phyloP scores from a whole-genome alignment of 2,329 filamentous ascomycete genomes.

The Dryadomyces sulphureus region DNA sequence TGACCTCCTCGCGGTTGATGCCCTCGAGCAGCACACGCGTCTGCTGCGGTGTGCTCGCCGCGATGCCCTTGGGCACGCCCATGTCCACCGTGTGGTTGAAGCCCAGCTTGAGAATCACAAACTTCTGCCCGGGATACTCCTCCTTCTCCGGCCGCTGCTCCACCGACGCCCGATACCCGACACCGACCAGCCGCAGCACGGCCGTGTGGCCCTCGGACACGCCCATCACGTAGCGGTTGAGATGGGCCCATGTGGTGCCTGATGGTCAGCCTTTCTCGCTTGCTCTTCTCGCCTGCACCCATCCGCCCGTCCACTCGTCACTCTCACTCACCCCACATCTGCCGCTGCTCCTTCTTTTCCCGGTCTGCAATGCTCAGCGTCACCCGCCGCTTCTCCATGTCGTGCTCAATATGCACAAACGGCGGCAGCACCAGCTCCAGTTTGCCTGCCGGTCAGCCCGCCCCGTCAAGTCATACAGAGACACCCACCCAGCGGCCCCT shows the following conservation, averaged over 20 bases:
- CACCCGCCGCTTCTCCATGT: conserved; percentile 47
- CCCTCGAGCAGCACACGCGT: conserved; percentile 87
- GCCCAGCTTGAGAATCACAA: conserved; percentile 86
- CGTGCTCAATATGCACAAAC: conserved; percentile 59
- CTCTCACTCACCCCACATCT: conserved; percentile 76
- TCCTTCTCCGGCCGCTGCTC: conserved; percentile 62
- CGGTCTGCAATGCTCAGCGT: conserved; percentile 56
- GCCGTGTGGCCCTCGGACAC: conserved; percentile 95
- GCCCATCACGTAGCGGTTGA: conserved; percentile 81
- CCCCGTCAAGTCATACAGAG: neutral
- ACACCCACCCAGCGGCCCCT: conserved; percentile 60
- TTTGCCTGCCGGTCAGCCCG: conserved; percentile 36
- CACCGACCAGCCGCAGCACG: conserved; percentile 82
- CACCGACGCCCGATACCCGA: conserved; percentile 84
- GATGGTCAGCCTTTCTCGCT: neutral
- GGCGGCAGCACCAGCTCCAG: conserved; percentile 65
- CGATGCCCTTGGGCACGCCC: conserved; percentile 67
- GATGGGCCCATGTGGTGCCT: conserved; percentile 83
- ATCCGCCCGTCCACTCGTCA: neutral
- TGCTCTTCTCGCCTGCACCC: neutral
- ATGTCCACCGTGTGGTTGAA: conserved; percentile 94
- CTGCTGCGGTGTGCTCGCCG: conserved; percentile 75
- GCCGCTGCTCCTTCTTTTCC: conserved; percentile 58
- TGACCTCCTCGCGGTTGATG: conserved; percentile 70
- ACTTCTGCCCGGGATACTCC: conserved; percentile 68